Percentiles rank a stretch among this genome's conserved stretches.
Conservation (phyloP, 495 filamentous ascomycete species). For the Podospora didyma region DNA sequence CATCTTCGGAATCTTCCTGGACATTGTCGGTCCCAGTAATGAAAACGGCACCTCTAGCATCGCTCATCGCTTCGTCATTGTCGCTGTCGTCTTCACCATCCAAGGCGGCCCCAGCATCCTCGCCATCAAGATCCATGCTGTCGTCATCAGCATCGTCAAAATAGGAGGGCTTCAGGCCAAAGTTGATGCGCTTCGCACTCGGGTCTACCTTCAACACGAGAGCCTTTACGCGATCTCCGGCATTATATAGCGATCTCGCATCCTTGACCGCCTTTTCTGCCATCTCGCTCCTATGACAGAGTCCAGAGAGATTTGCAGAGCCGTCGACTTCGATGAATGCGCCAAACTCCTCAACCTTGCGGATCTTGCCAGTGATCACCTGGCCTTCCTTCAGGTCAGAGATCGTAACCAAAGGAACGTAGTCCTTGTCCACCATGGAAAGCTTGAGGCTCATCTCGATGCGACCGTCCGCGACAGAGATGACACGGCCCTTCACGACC, state of each 20-base stretch:
- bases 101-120: slow-evolving; percentile 44
- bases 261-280: slow-evolving; percentile 74
- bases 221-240: slow-evolving; percentile 88
- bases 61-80: slow-evolving; percentile 46
- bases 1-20: slow-evolving; percentile 40
- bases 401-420: slow-evolving; percentile 62
- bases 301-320: slow-evolving; percentile 79
- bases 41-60: slow-evolving; percentile 52
- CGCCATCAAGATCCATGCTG: slow-evolving; percentile 47
- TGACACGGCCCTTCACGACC: slow-evolving; percentile 82
- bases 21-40: slow-evolving; percentile 42
- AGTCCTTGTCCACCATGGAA: slow-evolving; percentile 76
- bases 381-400: slow-evolving; percentile 73
- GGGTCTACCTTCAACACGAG: slow-evolving; percentile 74
- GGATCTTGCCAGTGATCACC: slow-evolving; percentile 79
- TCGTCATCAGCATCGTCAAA: slow-evolving; percentile 59
- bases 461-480: slow-evolving; percentile 64
- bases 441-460: slow-evolving; percentile 83
- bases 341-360: slow-evolving; percentile 91
- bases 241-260: slow-evolving; percentile 76
- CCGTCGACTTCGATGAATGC: slow-evolving; percentile 88
- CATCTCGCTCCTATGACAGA: slow-evolving; percentile 89
- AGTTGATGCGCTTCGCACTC: slow-evolving; percentile 69
- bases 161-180: slow-evolving; percentile 90
- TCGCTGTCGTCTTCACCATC: slow-evolving; percentile 38